Evolutionary conservation across 2,329 filamentous ascomycete genomes (phyloP), one percentile per base, ranked within the genome.

Genomic region (Colletotrichum tropicicola): DNA sequence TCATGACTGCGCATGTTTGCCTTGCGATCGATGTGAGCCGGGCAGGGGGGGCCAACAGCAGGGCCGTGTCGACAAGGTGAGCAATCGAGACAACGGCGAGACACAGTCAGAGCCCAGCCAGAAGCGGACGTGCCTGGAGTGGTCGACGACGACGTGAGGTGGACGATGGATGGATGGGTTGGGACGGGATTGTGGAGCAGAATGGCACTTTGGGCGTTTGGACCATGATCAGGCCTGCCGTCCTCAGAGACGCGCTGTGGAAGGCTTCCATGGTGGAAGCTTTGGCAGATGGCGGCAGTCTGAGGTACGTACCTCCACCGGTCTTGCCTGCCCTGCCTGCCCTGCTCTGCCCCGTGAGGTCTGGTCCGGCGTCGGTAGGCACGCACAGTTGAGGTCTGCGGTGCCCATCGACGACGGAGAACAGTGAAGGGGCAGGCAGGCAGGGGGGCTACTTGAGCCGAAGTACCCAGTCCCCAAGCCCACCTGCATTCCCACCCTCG

Each of bases 391-490:
- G n/a, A n/a, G n/a, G n/a, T n/a, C n/a, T n/a, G n/a, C n/a, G n/a
- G n/a, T n/a, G n/a, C n/a, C n/a, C n/a, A n/a, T n/a, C n/a, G n/a
- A n/a, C n/a, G n/a, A n/a, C n/a, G n/a, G n/a, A n/a, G n/a, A n/a
- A n/a, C n/a, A n/a, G n/a, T n/a, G n/a, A n/a, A n/a, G n/a, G n/a
- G n/a, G n/a, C n/a, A n/a, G n/a, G n/a, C n/a, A n/a, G n/a, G n/a
- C n/a, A n/a, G n/a, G n/a, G n/a, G n/a, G n/a, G n/a, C 37, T 45
- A 63, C 54, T 45, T 55, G 17, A 45, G 52, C 39, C 39, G 25
- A 55, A 55, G 59, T 63, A 53, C 25, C 19, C n/a, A 23, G 15
- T 21, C 35, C 30, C 37, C 37, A 21, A 55, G 28, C 30, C 19
- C 30, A 45, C 21, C 19, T 55, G 17, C 43, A 13, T 10, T 53